Evolutionary conservation across 768 basidiomycete genomes (phyloP), one percentile per base, ranked within the genome.

Genomic region (Mycena kentingensis): DNA sequence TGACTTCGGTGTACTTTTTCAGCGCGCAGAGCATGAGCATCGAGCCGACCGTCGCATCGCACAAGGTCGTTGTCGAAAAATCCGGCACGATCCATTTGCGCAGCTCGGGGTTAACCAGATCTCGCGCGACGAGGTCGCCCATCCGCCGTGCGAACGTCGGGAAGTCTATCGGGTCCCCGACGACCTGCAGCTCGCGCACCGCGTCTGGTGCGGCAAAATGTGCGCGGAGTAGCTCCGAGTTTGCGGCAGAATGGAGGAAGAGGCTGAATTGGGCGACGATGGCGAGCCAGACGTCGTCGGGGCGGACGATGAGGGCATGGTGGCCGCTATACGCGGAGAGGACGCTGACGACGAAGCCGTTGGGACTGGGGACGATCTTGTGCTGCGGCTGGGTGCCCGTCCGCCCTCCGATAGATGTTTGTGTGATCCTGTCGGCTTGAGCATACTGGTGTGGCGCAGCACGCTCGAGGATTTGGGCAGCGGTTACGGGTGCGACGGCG

Each of bases 261-360:
- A 67, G 60, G 43, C 49, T 66, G 56, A 71, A 57, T 36, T 71
- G 70, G 19, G 31, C 48, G 8, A 70, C 50, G 45, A 71, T 70
- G 13, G 68, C 61, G 5, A 66, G 49, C 69, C 74, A 76, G 31
- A 76, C 64, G 51, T 76, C 75, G 49, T 76, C 74, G 7, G 75
- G 74, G 12, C 75, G 68, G 18, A 74, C 48, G 46, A 69, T 60
- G 46, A 77, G 67, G 1, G 67, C 60, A 12, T 63, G 65, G 43
- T 64, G 65, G 5, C 58, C 34, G 49, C 62, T 66, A 44, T 67
- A 67, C 15, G 65, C 65, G 18, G 48, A 26, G 7, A 66, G 35
- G 26, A 66, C 49, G 3, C 63, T 62, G 18, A 55, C 48, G 10
- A 67, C 65, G 24, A 67, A 64, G 10, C 65, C 65, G 45, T 67